Base-by-base conservation (phyloP, 2,329 filamentous ascomycete species). In the Fusarium protoensiforme region DNA sequence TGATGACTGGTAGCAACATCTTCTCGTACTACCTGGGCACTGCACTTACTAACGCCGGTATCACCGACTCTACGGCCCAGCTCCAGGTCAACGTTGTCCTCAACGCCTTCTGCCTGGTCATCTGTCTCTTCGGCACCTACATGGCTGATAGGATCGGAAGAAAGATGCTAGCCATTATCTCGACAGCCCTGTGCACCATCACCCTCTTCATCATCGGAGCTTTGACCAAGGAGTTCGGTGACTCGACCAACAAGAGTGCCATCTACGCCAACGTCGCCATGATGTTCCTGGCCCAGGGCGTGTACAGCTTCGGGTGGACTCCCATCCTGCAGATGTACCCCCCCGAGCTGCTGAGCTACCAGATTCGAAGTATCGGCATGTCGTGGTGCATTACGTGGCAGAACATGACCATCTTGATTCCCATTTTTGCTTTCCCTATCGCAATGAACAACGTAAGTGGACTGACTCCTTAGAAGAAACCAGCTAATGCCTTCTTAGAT, bases 361-460 rank as follows among this genome's bases (percentile, higher is more conserved):
- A 46, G n/a, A 65, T 65, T 39, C 24, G 54, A 29, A 65, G 22
- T 41, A 61, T 48, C 16, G 62, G 54, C 16, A 60, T 65, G 54
- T 57, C 61, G 6, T 64, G 61, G 51, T 33, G 43, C n/a, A 53
- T 62, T 38, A 62, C 60, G 14, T 54, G 43, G 60, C 43, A 54
- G 46, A 62, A 56, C 36, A 29, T 53, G 29, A 36, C 51, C 16
- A 54, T 62, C 18, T 24, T 57, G 20, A 57, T 57, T 4, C 53
- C 53, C 10, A 38, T 57, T 16, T 57, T 57, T 38, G 53, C 53
- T 31, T 38, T 57, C 31, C 53, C 53, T 4, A 57, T 57, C 11
- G 53, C 53, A 35, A 57, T 60, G 35, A 39, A n/a, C 54, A 33
- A n/a, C 1, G 46, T 53, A 18, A 20, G 46, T 53, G 5, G 3